These are phyloP conservation scores for Phytophthora hibernalis DNA, from an alignment of 352 stramenopile genomes.

Conservation along the genomic window DNA sequence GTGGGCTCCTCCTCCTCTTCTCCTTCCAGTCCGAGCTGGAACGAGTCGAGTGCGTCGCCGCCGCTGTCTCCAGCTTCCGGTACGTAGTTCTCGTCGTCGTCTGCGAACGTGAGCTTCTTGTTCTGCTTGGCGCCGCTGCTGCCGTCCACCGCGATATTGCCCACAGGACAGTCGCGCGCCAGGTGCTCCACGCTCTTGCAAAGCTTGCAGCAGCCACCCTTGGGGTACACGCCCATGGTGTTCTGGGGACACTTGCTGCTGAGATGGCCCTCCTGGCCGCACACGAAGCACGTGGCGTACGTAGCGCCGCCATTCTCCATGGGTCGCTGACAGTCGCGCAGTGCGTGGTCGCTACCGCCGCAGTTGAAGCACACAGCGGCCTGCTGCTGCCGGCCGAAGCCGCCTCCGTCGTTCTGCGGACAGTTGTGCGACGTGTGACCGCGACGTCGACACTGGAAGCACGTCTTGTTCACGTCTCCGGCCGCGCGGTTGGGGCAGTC, in stretches of 20 bases:
- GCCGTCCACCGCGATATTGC: constrained; percentile 72
- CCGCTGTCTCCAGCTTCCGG: constrained; percentile 38
- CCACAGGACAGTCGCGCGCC: constrained; percentile 81
- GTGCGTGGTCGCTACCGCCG: constrained; percentile 66
- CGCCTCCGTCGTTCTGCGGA: constrained; percentile 46
- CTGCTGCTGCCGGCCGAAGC: constrained; percentile 36
- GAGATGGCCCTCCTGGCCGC: constrained; percentile 85
- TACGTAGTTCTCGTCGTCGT: constrained; percentile 59
- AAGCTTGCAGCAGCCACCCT: constrained; percentile 90
- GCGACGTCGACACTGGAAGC: constrained; percentile 84
- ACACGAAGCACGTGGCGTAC: constrained; percentile 91
- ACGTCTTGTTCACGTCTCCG: constrained; percentile 80
- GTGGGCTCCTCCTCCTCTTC: constrained; percentile 37
- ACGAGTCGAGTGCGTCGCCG: constrained; percentile 65
- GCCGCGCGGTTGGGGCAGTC: constrained; percentile 73
- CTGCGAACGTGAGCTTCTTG: constrained; percentile 81
- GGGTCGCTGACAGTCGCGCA: constrained; percentile 76
- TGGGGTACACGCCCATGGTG: constrained; percentile 89
- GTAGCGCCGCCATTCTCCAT: constrained; percentile 67
- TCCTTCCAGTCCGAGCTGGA: constrained; percentile 47
- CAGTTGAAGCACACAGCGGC: constrained; percentile 89
- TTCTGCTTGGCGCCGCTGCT: constrained; percentile 64
- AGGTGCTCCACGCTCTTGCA: constrained; percentile 87
- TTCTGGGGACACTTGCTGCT: constrained; percentile 89
- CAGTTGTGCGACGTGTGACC: constrained; percentile 88